phyloP scores from a whole-genome alignment of 2,329 filamentous ascomycete genomes.

The Didymella pomorum region DNA sequence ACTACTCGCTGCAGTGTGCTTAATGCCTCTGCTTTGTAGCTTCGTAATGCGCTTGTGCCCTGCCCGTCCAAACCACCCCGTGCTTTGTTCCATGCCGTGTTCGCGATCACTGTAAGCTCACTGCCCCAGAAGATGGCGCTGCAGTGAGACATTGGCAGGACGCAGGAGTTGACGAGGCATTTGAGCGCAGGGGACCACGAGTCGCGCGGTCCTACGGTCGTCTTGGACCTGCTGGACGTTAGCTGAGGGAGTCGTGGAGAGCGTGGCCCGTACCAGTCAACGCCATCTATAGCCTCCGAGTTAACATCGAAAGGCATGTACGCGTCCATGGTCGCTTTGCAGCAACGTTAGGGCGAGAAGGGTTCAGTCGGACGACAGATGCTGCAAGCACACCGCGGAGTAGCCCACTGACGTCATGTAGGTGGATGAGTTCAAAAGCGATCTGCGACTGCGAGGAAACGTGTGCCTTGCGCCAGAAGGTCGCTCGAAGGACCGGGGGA shows the following conservation, averaged over 20 bases:
- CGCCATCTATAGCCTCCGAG: conserved; percentile 14
- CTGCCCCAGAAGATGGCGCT: conserved; percentile 55
- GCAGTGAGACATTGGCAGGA: conserved; percentile 53
- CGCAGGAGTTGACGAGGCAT: conserved; percentile 46
- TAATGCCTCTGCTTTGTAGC: conserved; percentile 46
- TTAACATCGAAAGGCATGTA: conserved; percentile 18
- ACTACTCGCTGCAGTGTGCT: conserved; percentile 46
- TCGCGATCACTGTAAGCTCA: conserved; percentile 51
- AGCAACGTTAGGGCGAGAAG: conserved; percentile 6
- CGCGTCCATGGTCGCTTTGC: conserved; percentile 17
- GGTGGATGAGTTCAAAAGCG: conserved; percentile 7
- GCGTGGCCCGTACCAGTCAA: conserved; percentile 14
- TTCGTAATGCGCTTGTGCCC: conserved; percentile 44
- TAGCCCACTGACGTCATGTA: conserved; percentile 17
- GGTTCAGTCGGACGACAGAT: conserved; percentile 2
- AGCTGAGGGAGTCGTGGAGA: conserved; percentile 2
- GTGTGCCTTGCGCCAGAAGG: conserved; percentile 14
- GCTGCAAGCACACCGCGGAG: conserved; percentile 1
- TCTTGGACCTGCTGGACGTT: conserved; percentile 34
- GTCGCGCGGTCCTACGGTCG: conserved; percentile 43
- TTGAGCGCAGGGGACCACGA: conserved; percentile 48
- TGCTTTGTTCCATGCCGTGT: conserved; percentile 52
- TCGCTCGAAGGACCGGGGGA: neutral
- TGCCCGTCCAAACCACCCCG: conserved; percentile 46
- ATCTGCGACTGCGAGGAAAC: conserved; percentile 5